These are phyloP conservation scores for Cetraspora pellucida DNA, from an alignment of 192 early-diverging fungal species.

Conservation along the genomic window DNA sequence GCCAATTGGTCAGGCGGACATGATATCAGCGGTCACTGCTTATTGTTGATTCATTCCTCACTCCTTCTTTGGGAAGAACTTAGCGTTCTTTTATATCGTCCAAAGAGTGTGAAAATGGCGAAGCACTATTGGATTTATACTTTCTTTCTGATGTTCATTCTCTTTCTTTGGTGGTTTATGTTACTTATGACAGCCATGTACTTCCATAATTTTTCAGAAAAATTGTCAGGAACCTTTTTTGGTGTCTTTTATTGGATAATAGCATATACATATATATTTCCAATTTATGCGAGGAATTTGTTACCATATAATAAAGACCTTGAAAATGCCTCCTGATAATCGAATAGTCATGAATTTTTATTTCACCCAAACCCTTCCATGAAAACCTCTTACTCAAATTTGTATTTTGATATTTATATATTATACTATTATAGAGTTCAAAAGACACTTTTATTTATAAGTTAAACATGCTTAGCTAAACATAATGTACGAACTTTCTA, in stretches of 20 bases:
- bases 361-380: no score
- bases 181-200: conserved; percentile 75
- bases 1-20: conserved; percentile 78
- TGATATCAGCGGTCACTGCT: conserved; percentile 89
- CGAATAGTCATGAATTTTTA: no score
- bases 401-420: no score
- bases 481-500: no score
- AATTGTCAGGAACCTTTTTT: conserved; percentile 66
- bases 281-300: not conserved
- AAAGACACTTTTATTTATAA: no score
- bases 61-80: conserved; percentile 75
- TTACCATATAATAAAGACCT: not conserved
- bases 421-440: no score
- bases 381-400: no score
- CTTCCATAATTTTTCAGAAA: conserved; percentile 75
- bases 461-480: no score
- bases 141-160: conserved; percentile 45
- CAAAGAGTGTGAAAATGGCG: conserved; percentile 22
- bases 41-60: conserved; percentile 76
- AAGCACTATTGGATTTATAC: conserved; percentile 36
- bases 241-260: conserved; percentile 69
- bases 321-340: no score
- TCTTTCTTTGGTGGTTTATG: conserved; percentile 75
- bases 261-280: not conserved
- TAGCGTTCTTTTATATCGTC: conserved; percentile 42